phyloP scores from a whole-genome alignment of 163 green algal genomes.

The Chlamydomonas reinhardtii region DNA sequence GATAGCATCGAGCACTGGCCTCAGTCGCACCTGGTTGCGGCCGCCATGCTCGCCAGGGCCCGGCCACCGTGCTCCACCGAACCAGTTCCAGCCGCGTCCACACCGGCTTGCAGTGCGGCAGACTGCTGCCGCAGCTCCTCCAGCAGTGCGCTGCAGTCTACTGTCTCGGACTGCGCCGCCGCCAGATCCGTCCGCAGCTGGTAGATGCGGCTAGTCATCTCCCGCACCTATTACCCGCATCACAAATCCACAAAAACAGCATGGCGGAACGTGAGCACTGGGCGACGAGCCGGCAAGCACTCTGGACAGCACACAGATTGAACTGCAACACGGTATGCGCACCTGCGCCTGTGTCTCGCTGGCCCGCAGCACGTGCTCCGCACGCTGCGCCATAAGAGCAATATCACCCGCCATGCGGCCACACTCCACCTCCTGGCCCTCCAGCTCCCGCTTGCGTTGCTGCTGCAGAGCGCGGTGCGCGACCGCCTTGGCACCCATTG shows the following conservation, averaged over 20 bases:
- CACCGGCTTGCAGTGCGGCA: neutral
- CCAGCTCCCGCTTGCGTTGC: conserved; percentile 8
- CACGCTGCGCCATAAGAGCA: neutral
- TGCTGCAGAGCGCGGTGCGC: neutral
- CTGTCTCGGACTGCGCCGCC: neutral
- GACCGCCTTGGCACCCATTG: conserved; percentile 1
- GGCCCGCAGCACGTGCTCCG: conserved; percentile 29
- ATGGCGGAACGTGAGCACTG: too few relatives aligned
- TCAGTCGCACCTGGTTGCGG: too few relatives aligned
- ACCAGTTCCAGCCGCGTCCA: too few relatives aligned
- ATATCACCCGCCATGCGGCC: conserved; percentile 2
- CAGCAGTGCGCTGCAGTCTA: neutral
- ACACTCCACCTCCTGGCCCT: neutral
- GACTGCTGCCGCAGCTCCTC: conserved; percentile 12
- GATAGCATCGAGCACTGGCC: too few relatives aligned
- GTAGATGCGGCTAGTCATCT: neutral
- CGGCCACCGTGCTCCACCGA: too few relatives aligned
- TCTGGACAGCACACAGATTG: too few relatives aligned
- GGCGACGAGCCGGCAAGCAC: too few relatives aligned
- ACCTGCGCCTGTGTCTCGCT: conserved; percentile 37
- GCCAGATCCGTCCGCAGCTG: conserved; percentile 9
- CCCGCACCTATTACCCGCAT: neutral
- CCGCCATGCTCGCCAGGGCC: too few relatives aligned
- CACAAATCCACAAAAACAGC: too few relatives aligned
- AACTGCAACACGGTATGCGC: neutral